Conservation (phyloP, 345 rosid genomes). For the Aegle marmelos region DNA sequence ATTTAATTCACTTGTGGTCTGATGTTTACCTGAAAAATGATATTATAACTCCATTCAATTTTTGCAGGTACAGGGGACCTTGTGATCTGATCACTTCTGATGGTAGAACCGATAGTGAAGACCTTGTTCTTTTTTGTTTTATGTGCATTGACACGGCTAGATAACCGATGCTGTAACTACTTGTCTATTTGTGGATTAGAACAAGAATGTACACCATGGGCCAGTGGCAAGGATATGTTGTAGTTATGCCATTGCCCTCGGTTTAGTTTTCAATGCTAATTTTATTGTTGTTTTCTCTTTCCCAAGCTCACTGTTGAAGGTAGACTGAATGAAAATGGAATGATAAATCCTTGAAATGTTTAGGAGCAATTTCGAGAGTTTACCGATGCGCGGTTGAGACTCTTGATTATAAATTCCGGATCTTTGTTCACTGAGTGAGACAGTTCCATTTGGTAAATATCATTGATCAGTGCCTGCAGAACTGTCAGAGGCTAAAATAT, state of each 20-base stretch:
- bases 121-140: slow-evolving; percentile 25
- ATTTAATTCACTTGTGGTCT: not conserved
- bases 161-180: slow-evolving; percentile 32
- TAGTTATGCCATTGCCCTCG: slow-evolving; percentile 45
- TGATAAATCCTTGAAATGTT: slow-evolving; percentile 18
- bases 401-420: not conserved
- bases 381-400: not conserved
- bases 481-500: not conserved
- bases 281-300: slow-evolving; percentile 16
- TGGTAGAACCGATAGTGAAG: slow-evolving; percentile 48
- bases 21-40: not conserved
- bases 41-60: not conserved
- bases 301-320: slow-evolving; percentile 29
- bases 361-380: not conserved
- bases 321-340: slow-evolving; percentile 27
- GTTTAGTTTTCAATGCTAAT: slow-evolving; percentile 33
- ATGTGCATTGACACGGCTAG: slow-evolving; percentile 48
- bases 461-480: not conserved
- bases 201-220: slow-evolving; percentile 40
- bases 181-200: slow-evolving; percentile 37
- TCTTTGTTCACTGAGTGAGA: not conserved
- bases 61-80: slow-evolving; percentile 47
- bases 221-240: slow-evolving; percentile 45
- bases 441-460: not conserved
- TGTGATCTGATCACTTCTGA: slow-evolving; percentile 27